phyloP scores from a whole-genome alignment of 202 grass and related monocot species.

The Carex sylvatica region DNA sequence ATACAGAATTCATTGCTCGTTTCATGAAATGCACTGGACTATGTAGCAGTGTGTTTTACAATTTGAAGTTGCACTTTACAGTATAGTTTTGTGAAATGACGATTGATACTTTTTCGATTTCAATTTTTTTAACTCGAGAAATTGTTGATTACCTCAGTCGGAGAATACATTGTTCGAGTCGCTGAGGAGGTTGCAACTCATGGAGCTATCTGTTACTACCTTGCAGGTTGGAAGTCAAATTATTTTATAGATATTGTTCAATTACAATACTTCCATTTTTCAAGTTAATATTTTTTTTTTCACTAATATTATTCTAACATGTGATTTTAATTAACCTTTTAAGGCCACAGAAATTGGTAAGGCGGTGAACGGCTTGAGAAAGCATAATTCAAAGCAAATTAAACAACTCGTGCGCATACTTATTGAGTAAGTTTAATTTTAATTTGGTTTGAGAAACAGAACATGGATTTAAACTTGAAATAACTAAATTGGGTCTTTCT shows the following conservation, averaged over 20 bases:
- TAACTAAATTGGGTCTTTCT: constrained; percentile 9
- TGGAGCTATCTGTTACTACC: constrained; percentile 67
- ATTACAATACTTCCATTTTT: not conserved
- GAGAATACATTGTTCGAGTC: constrained; percentile 73
- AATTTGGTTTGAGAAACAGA: constrained; percentile 17
- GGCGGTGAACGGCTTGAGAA: constrained; percentile 55
- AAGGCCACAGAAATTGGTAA: constrained; percentile 91
- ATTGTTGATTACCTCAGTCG: constrained; percentile 42
- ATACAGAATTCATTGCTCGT: not conserved
- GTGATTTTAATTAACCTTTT: constrained; percentile 14
- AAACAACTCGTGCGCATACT: constrained; percentile 68
- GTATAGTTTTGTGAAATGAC: not conserved
- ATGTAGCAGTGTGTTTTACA: not conserved
- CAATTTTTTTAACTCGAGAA: not conserved
- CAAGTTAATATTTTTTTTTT: constrained; percentile 9
- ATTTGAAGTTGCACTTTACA: not conserved
- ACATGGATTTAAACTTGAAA: not conserved
- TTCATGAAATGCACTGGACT: constrained; percentile 11
- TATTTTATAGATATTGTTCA: not conserved
- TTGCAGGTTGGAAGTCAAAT: constrained; percentile 46
- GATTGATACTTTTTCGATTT: not conserved
- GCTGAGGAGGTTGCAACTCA: constrained; percentile 61
- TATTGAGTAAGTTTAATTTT: constrained; percentile 54
- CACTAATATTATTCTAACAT: constrained; percentile 16
- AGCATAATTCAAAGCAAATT: constrained; percentile 81